phyloP scores from a whole-genome alignment of 1,284 basidiomycete genomes.

The Cryptococcus neoformans region DNA sequence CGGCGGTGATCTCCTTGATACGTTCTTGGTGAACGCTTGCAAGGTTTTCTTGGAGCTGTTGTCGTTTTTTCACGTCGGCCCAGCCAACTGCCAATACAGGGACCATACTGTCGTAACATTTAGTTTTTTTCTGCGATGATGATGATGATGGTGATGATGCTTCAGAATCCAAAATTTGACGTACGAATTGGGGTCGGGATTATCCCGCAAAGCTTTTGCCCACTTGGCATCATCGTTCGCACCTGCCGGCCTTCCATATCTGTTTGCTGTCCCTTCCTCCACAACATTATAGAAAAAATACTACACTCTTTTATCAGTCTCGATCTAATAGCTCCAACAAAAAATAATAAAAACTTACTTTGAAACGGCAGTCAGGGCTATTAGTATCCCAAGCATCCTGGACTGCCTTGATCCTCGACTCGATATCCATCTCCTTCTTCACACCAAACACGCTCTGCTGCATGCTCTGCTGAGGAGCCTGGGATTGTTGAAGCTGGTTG shows the following conservation, averaged over 20 bases:
- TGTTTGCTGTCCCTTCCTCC: conserved; percentile 63
- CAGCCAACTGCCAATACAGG: conserved; percentile 79
- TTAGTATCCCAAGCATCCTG: conserved; percentile 68
- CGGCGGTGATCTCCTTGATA: conserved; percentile 67
- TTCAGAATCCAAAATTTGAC: not conserved
- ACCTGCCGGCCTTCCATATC: conserved; percentile 71
- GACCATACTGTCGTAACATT: conserved; percentile 59
- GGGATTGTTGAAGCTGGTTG: not conserved
- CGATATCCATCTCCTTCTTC: conserved; percentile 51
- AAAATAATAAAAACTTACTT: conserved; percentile 54
- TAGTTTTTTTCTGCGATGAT: not conserved
- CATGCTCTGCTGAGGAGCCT: not conserved
- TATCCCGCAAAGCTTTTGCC: conserved; percentile 76
- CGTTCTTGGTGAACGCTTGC: conserved; percentile 67
- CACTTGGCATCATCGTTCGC: conserved; percentile 71
- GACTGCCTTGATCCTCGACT: conserved; percentile 64
- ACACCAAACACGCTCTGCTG: conserved; percentile 9
- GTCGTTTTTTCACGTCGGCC: conserved; percentile 74
- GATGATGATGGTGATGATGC: not conserved
- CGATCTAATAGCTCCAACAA: not conserved
- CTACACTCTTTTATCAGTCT: conserved; percentile 45
- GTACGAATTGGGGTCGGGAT: conserved; percentile 64
- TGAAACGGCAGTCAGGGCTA: conserved; percentile 72
- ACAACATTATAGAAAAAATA: conserved; percentile 88
- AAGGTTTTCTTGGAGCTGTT: conserved; percentile 71